These are phyloP conservation scores for Ricinus communis DNA, from an alignment of 345 rosid species.

Conservation along the genomic window DNA sequence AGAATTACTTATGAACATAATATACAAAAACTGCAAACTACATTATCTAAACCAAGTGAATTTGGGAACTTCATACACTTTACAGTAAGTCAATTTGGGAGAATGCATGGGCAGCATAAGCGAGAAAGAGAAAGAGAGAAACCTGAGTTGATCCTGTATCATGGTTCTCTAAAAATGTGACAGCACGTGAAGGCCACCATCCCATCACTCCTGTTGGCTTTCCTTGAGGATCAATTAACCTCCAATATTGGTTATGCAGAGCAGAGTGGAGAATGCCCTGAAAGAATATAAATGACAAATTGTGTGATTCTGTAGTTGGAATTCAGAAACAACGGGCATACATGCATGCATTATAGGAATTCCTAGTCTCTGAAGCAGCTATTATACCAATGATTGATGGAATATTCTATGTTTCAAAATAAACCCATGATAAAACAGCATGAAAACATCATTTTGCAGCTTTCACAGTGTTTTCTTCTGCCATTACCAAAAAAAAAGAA, in stretches of 20 bases:
- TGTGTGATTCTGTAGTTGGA: background rate
- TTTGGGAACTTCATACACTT: background rate
- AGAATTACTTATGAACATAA: background rate
- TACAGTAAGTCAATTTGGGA: background rate
- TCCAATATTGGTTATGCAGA: slow-evolving; percentile 45
- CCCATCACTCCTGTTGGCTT: slow-evolving; percentile 59
- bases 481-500: no score
- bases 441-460: no score
- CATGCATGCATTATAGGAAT: no score
- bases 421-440: no score
- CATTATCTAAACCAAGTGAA: background rate
- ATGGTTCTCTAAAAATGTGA: slow-evolving; percentile 51
- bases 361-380: no score
- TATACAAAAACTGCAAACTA: background rate
- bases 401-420: no score
- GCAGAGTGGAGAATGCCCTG: slow-evolving; percentile 52
- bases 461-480: no score
- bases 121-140: slow-evolving; percentile 17
- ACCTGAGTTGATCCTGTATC: slow-evolving; percentile 60
- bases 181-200: slow-evolving; percentile 60
- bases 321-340: no score
- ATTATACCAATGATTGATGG: no score
- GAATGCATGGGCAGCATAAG: background rate
- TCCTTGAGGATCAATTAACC: slow-evolving; percentile 51
- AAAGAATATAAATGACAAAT: background rate